Percentiles rank a stretch among this genome's conserved stretches.
Conservation (phyloP, 1,139 yeast species). For the Suhomyces chickasaworum region DNA sequence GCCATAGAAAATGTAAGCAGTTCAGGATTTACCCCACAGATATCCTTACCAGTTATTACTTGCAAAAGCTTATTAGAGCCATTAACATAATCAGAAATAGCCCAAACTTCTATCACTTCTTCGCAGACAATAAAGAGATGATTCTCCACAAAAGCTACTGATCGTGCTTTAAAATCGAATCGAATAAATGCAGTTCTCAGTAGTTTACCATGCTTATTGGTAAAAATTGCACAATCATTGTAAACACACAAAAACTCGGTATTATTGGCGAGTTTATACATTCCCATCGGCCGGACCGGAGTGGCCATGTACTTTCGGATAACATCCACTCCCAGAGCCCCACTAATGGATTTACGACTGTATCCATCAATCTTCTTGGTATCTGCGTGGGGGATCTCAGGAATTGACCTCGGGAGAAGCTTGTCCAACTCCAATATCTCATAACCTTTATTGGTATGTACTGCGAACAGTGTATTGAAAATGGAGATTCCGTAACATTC, state of each 20-base stretch:
- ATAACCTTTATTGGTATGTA: slow-evolving; percentile 69
- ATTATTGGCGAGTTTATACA: slow-evolving; percentile 60
- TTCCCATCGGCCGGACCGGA: slow-evolving; percentile 55
- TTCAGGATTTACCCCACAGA: slow-evolving; percentile 47
- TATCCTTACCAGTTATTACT: slow-evolving; percentile 71
- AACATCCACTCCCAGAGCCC: slow-evolving; percentile 27
- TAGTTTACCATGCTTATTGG: slow-evolving; percentile 66
- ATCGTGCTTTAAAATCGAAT: slow-evolving; percentile 63
- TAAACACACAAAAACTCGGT: slow-evolving; percentile 62
- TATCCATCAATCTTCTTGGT: slow-evolving; percentile 36
- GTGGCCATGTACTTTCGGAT: slow-evolving; percentile 40
- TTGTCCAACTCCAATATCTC: slow-evolving; percentile 67
- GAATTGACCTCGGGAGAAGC: slow-evolving; percentile 56
- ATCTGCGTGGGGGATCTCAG: slow-evolving; percentile 41
- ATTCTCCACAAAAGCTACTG: slow-evolving; percentile 58
- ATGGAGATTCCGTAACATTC: slow-evolving; percentile 60
- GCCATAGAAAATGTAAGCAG: slow-evolving; percentile 60
- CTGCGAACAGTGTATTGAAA: slow-evolving; percentile 63
- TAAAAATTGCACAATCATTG: slow-evolving; percentile 70
- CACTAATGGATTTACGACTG: slow-evolving; percentile 24
- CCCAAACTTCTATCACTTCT: slow-evolving; percentile 72
- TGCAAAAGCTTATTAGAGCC: slow-evolving; percentile 62
- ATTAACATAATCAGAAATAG: slow-evolving; percentile 53
- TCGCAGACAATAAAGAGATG: slow-evolving; percentile 64
- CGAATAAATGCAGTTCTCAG: slow-evolving; percentile 58